phyloP scores from a whole-genome alignment of 306 rosid species.

The Rosa rugosa region DNA sequence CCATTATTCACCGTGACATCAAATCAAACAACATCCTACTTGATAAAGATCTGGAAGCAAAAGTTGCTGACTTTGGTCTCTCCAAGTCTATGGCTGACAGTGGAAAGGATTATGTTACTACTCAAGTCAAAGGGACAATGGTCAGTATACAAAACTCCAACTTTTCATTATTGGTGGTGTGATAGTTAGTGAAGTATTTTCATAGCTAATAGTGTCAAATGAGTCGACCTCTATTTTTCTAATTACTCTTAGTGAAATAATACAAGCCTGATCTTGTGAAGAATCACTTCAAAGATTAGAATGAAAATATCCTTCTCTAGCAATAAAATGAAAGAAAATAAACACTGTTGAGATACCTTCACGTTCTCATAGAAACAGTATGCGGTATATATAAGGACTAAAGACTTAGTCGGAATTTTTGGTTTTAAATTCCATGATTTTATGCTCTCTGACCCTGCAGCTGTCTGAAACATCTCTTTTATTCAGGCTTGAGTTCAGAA shows the following conservation, averaged over 20 bases:
- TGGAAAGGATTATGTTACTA: constrained; percentile 52
- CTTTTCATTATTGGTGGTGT: background rate
- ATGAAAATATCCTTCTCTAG: background rate
- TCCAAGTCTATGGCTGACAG: constrained; percentile 61
- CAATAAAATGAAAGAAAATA: background rate
- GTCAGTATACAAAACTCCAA: constrained; percentile 31
- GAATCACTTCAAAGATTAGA: too few species aligned
- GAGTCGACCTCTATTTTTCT: background rate
- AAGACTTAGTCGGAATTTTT: background rate
- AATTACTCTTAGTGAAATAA: background rate
- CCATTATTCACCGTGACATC: constrained; percentile 78
- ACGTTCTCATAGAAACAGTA: background rate
- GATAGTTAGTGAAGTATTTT: background rate
- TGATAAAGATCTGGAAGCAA: constrained; percentile 64
- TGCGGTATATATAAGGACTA: background rate
- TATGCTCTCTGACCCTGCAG: background rate
- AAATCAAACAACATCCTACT: constrained; percentile 76
- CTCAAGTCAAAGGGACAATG: constrained; percentile 83
- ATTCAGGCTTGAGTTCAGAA: background rate
- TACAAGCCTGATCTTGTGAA: background rate
- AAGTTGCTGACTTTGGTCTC: constrained; percentile 86
- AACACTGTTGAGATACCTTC: background rate
- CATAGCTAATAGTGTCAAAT: background rate
- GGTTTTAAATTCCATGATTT: background rate
- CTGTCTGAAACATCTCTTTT: background rate